phyloP scores from a whole-genome alignment of 768 basidiomycete species.

The Holtermanniella nyarrowii region DNA sequence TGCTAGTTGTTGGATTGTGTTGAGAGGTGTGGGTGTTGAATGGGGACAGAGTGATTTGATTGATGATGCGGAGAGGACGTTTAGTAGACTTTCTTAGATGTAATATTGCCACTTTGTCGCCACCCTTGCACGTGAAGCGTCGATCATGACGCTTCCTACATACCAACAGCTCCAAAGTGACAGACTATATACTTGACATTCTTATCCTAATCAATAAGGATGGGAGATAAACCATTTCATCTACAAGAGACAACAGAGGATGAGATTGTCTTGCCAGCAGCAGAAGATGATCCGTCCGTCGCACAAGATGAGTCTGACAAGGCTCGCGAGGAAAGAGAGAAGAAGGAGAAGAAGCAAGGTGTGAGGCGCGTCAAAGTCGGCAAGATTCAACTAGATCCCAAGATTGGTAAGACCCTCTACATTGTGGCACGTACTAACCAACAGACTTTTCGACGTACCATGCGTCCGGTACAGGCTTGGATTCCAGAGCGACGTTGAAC shows the following conservation, averaged over 20 bases:
- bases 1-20: not conserved
- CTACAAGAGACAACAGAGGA: conserved; percentile 8
- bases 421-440: not conserved
- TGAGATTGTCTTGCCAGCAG: conserved; percentile 11
- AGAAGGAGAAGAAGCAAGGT: conserved; percentile 7
- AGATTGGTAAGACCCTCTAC: conserved; percentile 14
- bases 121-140: not conserved
- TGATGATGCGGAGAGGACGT: not conserved
- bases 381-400: conserved; percentile 26
- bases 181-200: too few species aligned
- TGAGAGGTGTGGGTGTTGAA: not conserved
- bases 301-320: conserved; percentile 11
- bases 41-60: not conserved
- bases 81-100: not conserved
- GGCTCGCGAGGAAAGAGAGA: conserved; percentile 7
- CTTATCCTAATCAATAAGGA: too few species aligned
- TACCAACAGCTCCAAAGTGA: not conserved
- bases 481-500: conserved; percentile 26
- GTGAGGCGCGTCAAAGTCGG: conserved; percentile 12
- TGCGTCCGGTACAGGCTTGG: conserved; percentile 24
- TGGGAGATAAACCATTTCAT: conserved; percentile 5
- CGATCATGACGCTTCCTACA: not conserved
- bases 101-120: not conserved
- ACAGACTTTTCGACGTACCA: conserved; percentile 25
- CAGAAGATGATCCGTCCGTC: conserved; percentile 12